phyloP scores from a whole-genome alignment of 2,329 filamentous ascomycete genomes.

The Ophiocordyceps camponoti-leonardi region DNA sequence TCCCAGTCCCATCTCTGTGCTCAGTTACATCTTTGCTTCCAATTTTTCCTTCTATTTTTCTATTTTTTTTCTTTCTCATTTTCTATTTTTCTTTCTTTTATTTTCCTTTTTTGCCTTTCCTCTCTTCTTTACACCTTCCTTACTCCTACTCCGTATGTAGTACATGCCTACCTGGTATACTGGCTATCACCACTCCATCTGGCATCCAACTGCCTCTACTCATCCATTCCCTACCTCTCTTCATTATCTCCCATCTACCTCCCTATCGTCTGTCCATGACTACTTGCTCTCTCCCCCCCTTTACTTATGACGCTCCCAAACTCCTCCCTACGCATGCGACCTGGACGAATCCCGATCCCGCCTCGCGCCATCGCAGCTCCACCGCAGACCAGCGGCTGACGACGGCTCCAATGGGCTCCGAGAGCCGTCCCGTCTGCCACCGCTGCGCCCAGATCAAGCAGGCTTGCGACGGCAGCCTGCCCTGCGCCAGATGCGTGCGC shows the following conservation, averaged over 20 bases:
- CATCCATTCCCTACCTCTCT: too few species aligned
- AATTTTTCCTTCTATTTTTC: too few species aligned
- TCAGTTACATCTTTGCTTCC: too few species aligned
- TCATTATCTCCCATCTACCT: too few species aligned
- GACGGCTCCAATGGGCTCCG: slow-evolving; percentile 9
- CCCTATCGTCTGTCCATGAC: background rate
- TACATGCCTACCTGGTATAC: too few species aligned
- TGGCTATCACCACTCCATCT: too few species aligned
- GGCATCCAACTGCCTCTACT: too few species aligned
- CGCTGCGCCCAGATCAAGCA: slow-evolving; percentile 20
- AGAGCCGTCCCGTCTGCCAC: slow-evolving; percentile 13
- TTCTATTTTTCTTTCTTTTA: background rate
- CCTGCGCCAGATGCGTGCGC: slow-evolving; percentile 15
- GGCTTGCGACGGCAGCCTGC: slow-evolving; percentile 15
- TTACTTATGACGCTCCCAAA: background rate
- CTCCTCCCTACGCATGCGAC: background rate
- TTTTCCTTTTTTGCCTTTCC: background rate
- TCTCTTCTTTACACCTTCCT: too few species aligned
- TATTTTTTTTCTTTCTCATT: too few species aligned
- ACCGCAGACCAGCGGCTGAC: background rate
- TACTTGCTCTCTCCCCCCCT: background rate
- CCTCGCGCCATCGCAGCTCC: background rate
- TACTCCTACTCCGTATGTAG: too few species aligned
- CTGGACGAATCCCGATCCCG: background rate
- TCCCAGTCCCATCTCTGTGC: too few species aligned